Base-by-base conservation (phyloP, 2,329 filamentous ascomycete genomes). In the Calonectria pauciramosa region DNA sequence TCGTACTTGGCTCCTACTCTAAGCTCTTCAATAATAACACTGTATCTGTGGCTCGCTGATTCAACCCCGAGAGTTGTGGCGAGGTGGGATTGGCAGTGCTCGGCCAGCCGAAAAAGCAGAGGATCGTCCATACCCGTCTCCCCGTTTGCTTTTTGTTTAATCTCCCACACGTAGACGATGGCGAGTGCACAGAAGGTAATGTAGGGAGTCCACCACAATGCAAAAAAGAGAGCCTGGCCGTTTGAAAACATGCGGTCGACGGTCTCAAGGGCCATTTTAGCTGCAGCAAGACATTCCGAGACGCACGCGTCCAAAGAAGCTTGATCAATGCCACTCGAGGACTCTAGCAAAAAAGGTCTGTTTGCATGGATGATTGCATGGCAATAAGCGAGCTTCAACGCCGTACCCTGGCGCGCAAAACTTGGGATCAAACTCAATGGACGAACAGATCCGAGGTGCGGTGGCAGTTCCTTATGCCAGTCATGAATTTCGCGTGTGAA, bases 291-390 rank as follows among this genome's bases (percentile, higher is more conserved):
- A 70, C 88, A 90, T 9, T 86, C 83, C 0, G 83, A 75, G 1
- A 89, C 83, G 73, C 78, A 73, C 30, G 78, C 64, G 8, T 78
- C 20, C 44, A 63, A n/a, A 14, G 75, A 67, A 32, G 74, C 23
- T 63, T 59, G 49, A 14, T 69, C 30, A 20, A 65, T 80, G 66
- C 49, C 83, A 0, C 90, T 83, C 1, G 91, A 84, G 59, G 90
- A 88, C 18, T 78, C 76, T 3, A 78, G 38, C 2, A 78, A 71
- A 34, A 78, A 78, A 0, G 88, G 88, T 0, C 90, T 86, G 71
- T 89, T 90, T 16, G 89, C 86, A 32, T 91, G 86, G 76, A 92
- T 89, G 23, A 89, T 83, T 1, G 89, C 88, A 73, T 91, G 90
- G 36, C 85, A 87, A 76, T 90, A 88, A 0, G 89, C 89, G 0